A percentile compares a stretch with the other conserved stretches of the same genome.
Evolutionary conservation across 2,329 filamentous ascomycete species (phyloP).

Genomic region (Mycosphaerella arachidis): DNA sequence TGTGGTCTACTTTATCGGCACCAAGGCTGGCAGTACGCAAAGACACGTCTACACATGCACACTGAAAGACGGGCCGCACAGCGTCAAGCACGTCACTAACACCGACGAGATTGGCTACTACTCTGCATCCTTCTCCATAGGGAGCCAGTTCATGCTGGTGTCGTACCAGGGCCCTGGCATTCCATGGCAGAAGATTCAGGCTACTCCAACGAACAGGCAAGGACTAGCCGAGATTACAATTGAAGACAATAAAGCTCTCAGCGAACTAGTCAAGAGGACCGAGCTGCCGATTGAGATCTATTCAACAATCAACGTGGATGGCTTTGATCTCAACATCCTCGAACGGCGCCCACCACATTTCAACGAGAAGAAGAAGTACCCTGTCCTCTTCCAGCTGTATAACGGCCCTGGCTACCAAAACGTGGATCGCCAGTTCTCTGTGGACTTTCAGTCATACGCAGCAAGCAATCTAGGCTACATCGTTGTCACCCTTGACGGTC

Average conservation of each 20-base stretch:
- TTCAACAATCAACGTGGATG: conserved; percentile 78
- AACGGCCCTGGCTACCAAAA: conserved; percentile 90
- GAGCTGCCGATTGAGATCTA: conserved; percentile 81
- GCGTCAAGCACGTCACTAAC: conserved; percentile 69
- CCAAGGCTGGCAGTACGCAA: conserved; percentile 82
- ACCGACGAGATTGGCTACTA: conserved; percentile 72
- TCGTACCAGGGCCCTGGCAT: conserved; percentile 78
- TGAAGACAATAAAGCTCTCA: conserved; percentile 71
- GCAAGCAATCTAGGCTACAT: conserved; percentile 84
- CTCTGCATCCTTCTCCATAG: conserved; percentile 74
- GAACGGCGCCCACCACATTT: conserved; percentile 91
- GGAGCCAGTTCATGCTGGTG: conserved; percentile 77
- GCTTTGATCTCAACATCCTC: conserved; percentile 65
- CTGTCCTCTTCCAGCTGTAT: conserved; percentile 92
- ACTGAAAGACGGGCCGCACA: conserved; percentile 63
- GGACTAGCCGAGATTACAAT: conserved; percentile 50
- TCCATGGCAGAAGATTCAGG: conserved; percentile 87
- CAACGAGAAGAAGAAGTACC: conserved; percentile 75
- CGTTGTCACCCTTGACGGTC: conserved; percentile 88
- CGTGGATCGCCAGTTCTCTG: conserved; percentile 71
- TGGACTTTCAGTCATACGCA: conserved; percentile 89
- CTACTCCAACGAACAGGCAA: conserved; percentile 63
- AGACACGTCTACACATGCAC: conserved; percentile 88
- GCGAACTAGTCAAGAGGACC: conserved; percentile 64
- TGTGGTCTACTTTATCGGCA: conserved; percentile 83